phyloP scores from a whole-genome alignment of 352 stramenopile genomes.

The Hyaloperonospora arabidopsidis region DNA sequence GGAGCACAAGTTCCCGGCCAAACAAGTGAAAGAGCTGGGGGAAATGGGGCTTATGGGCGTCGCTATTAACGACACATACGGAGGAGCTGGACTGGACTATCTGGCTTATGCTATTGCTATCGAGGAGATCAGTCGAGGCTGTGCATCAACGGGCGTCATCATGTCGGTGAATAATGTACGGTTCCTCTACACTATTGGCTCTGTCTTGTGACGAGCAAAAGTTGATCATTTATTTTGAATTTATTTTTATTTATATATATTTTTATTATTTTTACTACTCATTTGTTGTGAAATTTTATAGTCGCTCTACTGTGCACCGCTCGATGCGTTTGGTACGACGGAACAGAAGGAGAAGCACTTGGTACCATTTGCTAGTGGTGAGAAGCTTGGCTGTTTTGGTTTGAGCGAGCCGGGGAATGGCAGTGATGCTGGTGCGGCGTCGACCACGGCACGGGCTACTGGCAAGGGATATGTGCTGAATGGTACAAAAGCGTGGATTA shows the following conservation, averaged over 20 bases:
- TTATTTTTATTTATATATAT: conserved; percentile 15
- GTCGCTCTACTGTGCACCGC: conserved; percentile 92
- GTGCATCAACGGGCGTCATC: conserved; percentile 92
- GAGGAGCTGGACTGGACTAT: conserved; percentile 91
- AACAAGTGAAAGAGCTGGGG: conserved; percentile 80
- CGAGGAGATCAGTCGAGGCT: conserved; percentile 95
- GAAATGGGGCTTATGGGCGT: conserved; percentile 96
- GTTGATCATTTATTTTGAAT: conserved; percentile 1
- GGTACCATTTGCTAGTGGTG: conserved; percentile 84
- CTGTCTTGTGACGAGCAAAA: background rate
- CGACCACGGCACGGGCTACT: conserved; percentile 82
- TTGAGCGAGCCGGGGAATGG: conserved; percentile 91
- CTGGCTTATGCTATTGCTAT: conserved; percentile 96
- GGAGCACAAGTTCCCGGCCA: conserved; percentile 74
- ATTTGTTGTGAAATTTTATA: conserved; percentile 18
- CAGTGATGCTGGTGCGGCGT: conserved; percentile 90
- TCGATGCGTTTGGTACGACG: conserved; percentile 89
- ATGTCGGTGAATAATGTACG: conserved; percentile 92
- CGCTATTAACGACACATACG: conserved; percentile 82
- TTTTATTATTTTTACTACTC: no score
- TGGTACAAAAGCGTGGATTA: conserved; percentile 96
- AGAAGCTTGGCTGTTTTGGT: conserved; percentile 93
- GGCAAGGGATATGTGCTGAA: conserved; percentile 92
- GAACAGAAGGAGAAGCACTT: conserved; percentile 89
- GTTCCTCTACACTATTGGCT: conserved; percentile 5